Evolutionary conservation across 345 rosid genomes (phyloP).

Genomic region (Rubroshorea leprosula): DNA sequence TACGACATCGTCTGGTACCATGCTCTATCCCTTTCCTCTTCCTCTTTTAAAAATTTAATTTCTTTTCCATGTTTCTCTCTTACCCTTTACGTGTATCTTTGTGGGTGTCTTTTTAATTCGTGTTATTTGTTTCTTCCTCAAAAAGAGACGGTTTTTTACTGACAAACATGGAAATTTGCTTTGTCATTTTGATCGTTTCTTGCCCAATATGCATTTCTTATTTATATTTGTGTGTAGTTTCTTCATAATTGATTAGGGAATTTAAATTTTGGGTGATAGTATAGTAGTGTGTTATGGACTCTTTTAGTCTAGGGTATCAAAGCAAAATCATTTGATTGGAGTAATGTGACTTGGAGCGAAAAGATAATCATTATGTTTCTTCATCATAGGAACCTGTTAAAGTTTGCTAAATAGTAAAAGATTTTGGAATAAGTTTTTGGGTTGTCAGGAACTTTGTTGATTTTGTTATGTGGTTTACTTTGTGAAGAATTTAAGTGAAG

Average conservation of each 20-base stretch:
- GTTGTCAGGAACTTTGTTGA: too few species aligned
- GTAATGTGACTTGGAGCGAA: background rate
- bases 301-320: too few species aligned
- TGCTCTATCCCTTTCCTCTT: background rate
- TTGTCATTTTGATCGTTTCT: too few species aligned
- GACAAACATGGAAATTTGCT: background rate
- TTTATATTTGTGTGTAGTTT: background rate
- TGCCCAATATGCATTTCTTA: background rate
- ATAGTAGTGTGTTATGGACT: background rate
- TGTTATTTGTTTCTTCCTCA: too few species aligned
- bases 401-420: too few species aligned
- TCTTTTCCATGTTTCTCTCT: background rate
- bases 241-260: background rate
- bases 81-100: too few species aligned
- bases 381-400: too few species aligned
- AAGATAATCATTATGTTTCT: background rate
- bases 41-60: too few species aligned
- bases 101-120: too few species aligned
- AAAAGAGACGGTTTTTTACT: background rate
- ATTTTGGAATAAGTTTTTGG: too few species aligned
- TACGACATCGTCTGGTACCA: constrained; percentile 96
- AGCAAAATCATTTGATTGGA: too few species aligned
- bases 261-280: background rate
- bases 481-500: too few species aligned
- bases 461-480: constrained; percentile 11